Base-by-base conservation (phyloP, 1,284 basidiomycete species). In the Rhodotorula sp. region DNA sequence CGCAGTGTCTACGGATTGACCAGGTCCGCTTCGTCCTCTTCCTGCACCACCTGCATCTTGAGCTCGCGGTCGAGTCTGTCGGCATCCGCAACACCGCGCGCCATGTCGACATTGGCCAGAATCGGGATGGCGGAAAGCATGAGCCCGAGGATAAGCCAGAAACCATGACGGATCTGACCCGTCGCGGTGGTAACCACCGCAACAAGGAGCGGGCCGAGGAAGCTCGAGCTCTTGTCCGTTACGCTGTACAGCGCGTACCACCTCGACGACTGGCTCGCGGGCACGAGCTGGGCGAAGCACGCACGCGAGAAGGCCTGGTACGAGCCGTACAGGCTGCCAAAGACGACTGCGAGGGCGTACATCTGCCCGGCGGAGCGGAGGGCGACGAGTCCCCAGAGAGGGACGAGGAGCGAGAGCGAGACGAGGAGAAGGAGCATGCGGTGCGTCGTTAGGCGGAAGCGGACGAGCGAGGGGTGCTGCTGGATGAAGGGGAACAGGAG, bases 171-270 rank as follows among this genome's bases (percentile, higher is more conserved):
- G 68, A 96, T 93, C 80, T 77, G 91, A 3, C 92, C 92, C 0
- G 91, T 93, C 58, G 84, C 81, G 79, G 95, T 92, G 0, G 92
- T 88, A 60, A 97, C 91, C 54, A 93, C 77, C 0, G 92, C 93
- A 2, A 97, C 92, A 34, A 91, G 83, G 7, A 78, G 84, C 3
- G 92, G 92, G 0, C 92, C 92, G n/a, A 96, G 81, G 81, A 95
- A 96, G 14, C 91, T 92, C 68, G 88, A 89, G 21, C 91, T 92
- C 88, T 92, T 93, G 83, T 92, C 91, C 0, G 92, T 95, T 76
- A 96, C 92, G 10, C 90, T 90, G 81, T 90, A 96, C 41, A 72
- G 82, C 3, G 87, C 91, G 78, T 83, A 84, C 90, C 90, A 93
- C 69, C 90, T 82, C 2, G 91, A 91, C 81, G 90, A 90, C 80